phyloP scores from a whole-genome alignment of 2,329 filamentous ascomycete genomes.

The Fusarium armeniacum region DNA sequence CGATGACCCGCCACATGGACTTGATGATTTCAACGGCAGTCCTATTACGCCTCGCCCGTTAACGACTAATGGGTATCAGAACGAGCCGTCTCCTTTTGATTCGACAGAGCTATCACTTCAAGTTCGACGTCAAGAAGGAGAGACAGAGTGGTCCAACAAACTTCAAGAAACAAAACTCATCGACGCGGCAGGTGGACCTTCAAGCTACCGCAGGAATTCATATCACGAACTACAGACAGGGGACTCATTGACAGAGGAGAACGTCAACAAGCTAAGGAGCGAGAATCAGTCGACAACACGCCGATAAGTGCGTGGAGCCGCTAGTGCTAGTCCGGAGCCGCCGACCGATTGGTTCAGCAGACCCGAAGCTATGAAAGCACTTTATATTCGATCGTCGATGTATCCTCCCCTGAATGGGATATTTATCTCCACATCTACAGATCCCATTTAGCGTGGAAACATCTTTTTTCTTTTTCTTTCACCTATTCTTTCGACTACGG shows the following conservation, averaged over 20 bases:
- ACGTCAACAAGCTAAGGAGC: constrained; percentile 63
- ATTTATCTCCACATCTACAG: constrained; percentile 10
- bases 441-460: constrained; percentile 11
- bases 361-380: constrained; percentile 20
- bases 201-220: constrained; percentile 52
- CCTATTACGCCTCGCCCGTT: constrained; percentile 60
- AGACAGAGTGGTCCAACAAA: constrained; percentile 59
- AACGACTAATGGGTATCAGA: constrained; percentile 54
- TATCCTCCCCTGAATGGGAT: not conserved
- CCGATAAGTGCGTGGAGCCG: constrained; percentile 23
- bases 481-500: constrained; percentile 16
- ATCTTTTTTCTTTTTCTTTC: constrained; percentile 9
- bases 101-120: constrained; percentile 55
- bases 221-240: constrained; percentile 55
- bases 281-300: constrained; percentile 50
- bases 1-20: constrained; percentile 34
- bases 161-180: constrained; percentile 64
- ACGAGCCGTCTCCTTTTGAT: constrained; percentile 61
- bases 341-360: constrained; percentile 14
- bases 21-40: constrained; percentile 52
- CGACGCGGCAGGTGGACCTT: constrained; percentile 60
- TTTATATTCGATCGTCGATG: constrained; percentile 25
- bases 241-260: constrained; percentile 67
- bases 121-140: constrained; percentile 55
- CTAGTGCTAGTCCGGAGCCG: not conserved